Evolutionary conservation across 2,329 filamentous ascomycete genomes (phyloP).

Genomic region (Pseudocercospora fijiensis): DNA sequence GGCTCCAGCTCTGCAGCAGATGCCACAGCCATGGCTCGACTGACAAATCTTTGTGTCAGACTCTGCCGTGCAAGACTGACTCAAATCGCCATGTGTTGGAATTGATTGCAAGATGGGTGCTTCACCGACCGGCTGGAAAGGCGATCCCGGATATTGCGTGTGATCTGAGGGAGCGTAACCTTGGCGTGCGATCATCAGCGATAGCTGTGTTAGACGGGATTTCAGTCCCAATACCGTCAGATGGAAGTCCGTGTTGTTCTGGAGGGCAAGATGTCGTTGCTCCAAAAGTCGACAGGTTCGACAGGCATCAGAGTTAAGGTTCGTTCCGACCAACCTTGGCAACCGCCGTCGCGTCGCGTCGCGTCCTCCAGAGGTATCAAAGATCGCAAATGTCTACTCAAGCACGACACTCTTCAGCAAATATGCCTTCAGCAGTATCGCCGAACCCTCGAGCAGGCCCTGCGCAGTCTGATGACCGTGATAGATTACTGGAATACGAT

Average conservation of each 20-base stretch:
- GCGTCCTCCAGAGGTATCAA: neutral
- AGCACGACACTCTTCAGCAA: conserved; percentile 14
- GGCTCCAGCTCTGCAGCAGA: conserved; percentile 32
- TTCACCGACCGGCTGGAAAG: neutral
- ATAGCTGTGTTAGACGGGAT: neutral
- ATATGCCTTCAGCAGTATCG: conserved; percentile 36
- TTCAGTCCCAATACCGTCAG: neutral
- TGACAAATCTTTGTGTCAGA: neutral
- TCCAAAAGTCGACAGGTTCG: conserved; percentile 1
- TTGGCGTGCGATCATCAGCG: neutral
- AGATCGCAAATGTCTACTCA: neutral
- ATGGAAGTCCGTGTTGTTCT: neutral
- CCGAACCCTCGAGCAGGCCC: conserved; percentile 23
- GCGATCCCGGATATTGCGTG: neutral
- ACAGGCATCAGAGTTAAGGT: conserved; percentile 7
- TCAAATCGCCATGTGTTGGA: neutral
- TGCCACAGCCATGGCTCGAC: conserved; percentile 30
- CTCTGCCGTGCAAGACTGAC: neutral
- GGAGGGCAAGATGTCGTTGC: neutral
- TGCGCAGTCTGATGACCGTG: conserved; percentile 50
- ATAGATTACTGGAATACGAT: conserved; percentile 76
- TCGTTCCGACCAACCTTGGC: neutral
- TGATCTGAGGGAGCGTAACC: neutral
- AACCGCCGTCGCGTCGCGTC: conserved; percentile 1
- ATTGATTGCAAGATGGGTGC: neutral